These are phyloP conservation scores for Metschnikowia peoriensis DNA, from an alignment of 805 yeast genomes.

Conservation along the genomic window DNA sequence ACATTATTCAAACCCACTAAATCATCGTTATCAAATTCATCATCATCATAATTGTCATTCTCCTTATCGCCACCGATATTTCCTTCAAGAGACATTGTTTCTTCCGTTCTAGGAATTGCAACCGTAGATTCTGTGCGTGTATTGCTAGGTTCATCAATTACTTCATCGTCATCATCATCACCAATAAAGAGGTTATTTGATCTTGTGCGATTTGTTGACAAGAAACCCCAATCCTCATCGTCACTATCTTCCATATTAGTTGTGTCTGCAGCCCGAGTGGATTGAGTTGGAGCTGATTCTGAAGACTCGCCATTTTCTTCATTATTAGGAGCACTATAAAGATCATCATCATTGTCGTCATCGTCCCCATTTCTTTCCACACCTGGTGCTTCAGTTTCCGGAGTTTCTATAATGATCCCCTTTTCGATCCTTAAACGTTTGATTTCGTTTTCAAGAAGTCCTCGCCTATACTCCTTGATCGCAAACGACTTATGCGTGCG, in stretches of 20 bases:
- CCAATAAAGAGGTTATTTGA: constrained; percentile 29
- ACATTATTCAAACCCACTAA: not conserved
- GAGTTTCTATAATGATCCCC: constrained; percentile 18
- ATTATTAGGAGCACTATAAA: constrained; percentile 9
- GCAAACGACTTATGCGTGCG: constrained; percentile 14
- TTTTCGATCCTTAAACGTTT: constrained; percentile 18
- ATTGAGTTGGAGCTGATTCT: not conserved
- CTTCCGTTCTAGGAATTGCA: not conserved
- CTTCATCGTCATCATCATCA: constrained; percentile 19
- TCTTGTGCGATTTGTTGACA: constrained; percentile 12
- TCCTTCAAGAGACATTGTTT: not conserved
- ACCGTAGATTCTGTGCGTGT: not conserved
- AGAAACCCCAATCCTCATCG: constrained; percentile 22
- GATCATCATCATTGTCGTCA: constrained; percentile 11
- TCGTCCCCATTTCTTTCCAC: not conserved
- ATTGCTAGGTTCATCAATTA: not conserved
- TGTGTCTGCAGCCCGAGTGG: not conserved
- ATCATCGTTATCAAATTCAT: not conserved
- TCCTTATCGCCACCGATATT: too few species aligned
- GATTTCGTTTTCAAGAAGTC: constrained; percentile 16
- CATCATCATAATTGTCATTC: not conserved
- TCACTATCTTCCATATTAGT: constrained; percentile 9
- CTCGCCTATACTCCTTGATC: constrained; percentile 15
- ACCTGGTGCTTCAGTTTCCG: not conserved
- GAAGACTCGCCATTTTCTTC: constrained; percentile 3